These are phyloP conservation scores for Colletotrichum sp. DNA, from an alignment of 2,329 filamentous ascomycete species.

Conservation along the genomic window DNA sequence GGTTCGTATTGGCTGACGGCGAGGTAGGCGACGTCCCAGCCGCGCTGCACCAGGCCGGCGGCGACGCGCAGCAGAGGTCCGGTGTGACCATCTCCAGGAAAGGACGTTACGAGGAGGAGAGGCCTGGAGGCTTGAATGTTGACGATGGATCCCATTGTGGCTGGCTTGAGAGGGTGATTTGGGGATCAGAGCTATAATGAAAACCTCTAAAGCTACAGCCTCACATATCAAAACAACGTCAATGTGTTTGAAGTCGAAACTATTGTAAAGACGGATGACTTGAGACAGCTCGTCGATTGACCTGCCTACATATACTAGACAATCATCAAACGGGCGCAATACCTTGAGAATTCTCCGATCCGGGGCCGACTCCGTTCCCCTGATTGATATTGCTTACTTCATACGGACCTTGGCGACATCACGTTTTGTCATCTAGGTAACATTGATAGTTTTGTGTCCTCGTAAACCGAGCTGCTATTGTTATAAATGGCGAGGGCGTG, in stretches of 20 bases:
- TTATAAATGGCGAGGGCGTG: not conserved
- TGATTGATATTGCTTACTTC: not conserved
- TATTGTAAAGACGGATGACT: not conserved
- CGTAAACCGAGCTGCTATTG: not conserved
- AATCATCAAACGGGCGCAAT: not conserved
- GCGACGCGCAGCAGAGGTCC: not conserved
- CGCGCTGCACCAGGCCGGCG: not conserved
- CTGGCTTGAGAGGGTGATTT: not conserved
- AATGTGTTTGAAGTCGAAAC: not conserved
- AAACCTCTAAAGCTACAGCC: not conserved
- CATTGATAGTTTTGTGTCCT: not conserved
- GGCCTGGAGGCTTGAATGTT: not conserved
- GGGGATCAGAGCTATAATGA: not conserved
- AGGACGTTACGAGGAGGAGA: not conserved
- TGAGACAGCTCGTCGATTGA: not conserved
- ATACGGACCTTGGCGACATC: not conserved
- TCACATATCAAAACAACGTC: not conserved
- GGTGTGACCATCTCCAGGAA: not conserved
- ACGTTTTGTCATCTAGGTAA: not conserved
- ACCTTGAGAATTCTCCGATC: not conserved
- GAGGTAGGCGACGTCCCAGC: not conserved
- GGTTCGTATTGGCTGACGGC: not conserved
- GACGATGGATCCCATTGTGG: not conserved
- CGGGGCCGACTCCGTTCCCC: not conserved
- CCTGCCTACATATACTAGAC: not conserved